phyloP scores from a whole-genome alignment of 2,329 filamentous ascomycete species.

The Diaporthe nobilis region DNA sequence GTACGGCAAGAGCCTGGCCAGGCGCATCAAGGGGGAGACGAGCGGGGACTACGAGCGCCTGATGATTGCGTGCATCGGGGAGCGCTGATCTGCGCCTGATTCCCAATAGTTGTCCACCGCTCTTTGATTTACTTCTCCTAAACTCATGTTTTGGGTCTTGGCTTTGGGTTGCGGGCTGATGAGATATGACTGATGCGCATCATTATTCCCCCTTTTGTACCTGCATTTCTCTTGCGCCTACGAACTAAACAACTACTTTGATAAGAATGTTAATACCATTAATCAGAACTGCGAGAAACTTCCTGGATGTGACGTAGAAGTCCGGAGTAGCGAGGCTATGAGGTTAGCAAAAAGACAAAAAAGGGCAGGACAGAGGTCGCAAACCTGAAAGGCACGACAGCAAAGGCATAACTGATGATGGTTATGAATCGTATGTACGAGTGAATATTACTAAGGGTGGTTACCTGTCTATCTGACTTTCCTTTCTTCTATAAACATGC shows the following conservation, averaged over 20 bases:
- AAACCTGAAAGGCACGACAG: background rate
- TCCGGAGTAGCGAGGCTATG: background rate
- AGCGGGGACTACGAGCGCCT: constrained; percentile 85
- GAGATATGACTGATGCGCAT: constrained; percentile 28
- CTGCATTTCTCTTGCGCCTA: background rate
- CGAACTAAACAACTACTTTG: background rate
- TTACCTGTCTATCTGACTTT: background rate
- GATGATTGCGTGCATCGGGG: constrained; percentile 78
- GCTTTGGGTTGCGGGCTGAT: background rate
- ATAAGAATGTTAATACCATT: constrained; percentile 22
- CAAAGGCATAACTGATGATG: background rate
- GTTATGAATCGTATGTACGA: background rate
- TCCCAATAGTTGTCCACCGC: background rate
- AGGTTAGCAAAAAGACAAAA: too few relatives aligned
- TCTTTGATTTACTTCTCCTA: too few relatives aligned
- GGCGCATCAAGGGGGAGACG: constrained; percentile 84
- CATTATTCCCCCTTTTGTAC: constrained; percentile 10
- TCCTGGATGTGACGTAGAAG: background rate
- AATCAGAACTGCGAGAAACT: background rate
- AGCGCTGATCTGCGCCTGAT: constrained; percentile 45
- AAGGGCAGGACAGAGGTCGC: background rate
- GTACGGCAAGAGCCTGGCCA: constrained; percentile 76
- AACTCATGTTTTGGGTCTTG: background rate
- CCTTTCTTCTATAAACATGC: background rate
- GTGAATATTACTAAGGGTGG: background rate